phyloP scores from a whole-genome alignment of 768 basidiomycete genomes.

The Suillus spraguei region DNA sequence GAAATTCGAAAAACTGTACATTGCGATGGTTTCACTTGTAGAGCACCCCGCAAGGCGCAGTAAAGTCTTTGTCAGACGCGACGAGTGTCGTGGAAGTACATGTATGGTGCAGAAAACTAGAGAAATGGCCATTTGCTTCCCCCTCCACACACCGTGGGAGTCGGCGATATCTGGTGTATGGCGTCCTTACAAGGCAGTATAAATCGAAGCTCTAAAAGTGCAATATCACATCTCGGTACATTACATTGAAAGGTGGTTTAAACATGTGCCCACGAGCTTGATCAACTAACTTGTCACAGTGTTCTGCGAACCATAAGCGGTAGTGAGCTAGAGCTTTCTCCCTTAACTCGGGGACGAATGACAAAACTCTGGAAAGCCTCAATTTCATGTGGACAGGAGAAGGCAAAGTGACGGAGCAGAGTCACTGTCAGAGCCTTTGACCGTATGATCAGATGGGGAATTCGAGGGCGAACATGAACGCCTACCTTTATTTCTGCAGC shows the following conservation, averaged over 20 bases:
- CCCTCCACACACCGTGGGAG: not conserved
- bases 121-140: not conserved
- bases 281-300: conserved; percentile 16
- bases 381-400: conserved; percentile 52
- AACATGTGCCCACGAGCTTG: not conserved
- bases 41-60: too few species aligned
- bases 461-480: not conserved
- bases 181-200: not conserved
- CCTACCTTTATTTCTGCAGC: conserved; percentile 60
- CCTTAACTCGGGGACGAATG: conserved; percentile 57
- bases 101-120: not conserved
- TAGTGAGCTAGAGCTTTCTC: conserved; percentile 55
- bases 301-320: conserved; percentile 48
- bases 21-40: not conserved
- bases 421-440: conserved; percentile 45
- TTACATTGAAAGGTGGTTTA: not conserved
- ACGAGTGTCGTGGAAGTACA: not conserved
- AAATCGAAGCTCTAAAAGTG: not conserved
- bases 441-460: not conserved
- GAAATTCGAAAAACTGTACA: not conserved
- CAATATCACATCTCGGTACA: not conserved
- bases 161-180: not conserved
- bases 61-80: not conserved
- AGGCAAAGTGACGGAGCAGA: conserved; percentile 57
- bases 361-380: conserved; percentile 70